Evolutionary conservation across 192 early-diverging fungal species (phyloP).

Genomic region (Chytriomyces sp.): DNA sequence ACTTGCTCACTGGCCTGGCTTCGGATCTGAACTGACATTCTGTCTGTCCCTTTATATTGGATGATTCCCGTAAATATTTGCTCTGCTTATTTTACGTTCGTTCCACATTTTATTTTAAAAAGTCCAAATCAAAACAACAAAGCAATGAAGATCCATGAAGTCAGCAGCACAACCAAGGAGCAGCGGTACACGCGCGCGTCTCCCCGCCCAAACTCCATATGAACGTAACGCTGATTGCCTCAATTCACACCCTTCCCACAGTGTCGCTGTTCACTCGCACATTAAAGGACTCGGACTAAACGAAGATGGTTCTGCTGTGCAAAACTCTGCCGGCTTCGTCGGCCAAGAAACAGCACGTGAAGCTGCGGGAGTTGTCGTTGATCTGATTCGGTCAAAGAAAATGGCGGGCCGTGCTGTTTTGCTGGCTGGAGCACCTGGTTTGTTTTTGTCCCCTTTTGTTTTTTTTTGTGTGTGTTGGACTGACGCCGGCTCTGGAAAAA

Average conservation of each 20-base stretch:
- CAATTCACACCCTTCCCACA: constrained; percentile 13
- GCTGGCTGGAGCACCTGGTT: constrained; percentile 86
- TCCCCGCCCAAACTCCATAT: neutral
- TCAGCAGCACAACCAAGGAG: constrained; percentile 88
- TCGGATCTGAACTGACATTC: neutral
- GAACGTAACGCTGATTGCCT: neutral
- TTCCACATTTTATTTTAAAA: neutral
- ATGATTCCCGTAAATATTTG: too few species aligned
- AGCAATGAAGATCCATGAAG: constrained; percentile 90
- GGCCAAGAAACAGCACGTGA: constrained; percentile 97
- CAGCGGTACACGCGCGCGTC: constrained; percentile 62
- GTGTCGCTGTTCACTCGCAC: constrained; percentile 91
- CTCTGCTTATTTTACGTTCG: too few species aligned
- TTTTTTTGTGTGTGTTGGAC: neutral
- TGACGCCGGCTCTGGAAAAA: neutral
- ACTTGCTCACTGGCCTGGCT: neutral
- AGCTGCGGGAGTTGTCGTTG: constrained; percentile 93
- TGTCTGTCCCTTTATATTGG: too few species aligned
- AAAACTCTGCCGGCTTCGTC: constrained; percentile 84
- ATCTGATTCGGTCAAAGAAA: constrained; percentile 92
- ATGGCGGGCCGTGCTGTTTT: constrained; percentile 96
- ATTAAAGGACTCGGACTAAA: constrained; percentile 93
- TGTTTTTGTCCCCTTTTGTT: neutral
- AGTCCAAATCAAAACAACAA: neutral
- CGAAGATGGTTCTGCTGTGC: constrained; percentile 82